A percentile compares a stretch with the other conserved stretches of the same genome.
Evolutionary conservation across 805 yeast species (phyloP).

Genomic region (Hanseniaspora hatyaiensis): DNA sequence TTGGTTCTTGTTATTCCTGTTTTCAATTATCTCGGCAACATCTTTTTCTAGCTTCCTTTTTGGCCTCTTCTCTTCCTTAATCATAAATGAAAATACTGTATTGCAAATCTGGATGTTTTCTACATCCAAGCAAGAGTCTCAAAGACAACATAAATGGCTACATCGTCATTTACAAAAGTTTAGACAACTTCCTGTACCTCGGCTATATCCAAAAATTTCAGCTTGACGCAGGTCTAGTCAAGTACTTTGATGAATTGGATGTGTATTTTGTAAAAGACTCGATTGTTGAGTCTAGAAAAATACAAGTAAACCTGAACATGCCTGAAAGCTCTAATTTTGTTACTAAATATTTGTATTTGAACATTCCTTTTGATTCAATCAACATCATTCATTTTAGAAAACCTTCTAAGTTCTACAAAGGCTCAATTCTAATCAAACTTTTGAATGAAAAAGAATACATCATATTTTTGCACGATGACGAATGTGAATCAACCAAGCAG

Average conservation of each 20-base stretch:
- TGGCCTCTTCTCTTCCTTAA: too few relatives aligned
- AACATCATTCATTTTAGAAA: conserved; percentile 74
- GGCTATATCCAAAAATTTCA: background rate
- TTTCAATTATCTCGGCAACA: too few relatives aligned
- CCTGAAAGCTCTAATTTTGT: background rate
- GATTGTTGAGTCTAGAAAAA: background rate
- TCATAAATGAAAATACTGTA: conserved; percentile 23
- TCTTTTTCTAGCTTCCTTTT: too few relatives aligned
- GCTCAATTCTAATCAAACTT: conserved; percentile 68
- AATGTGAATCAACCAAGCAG: conserved; percentile 58
- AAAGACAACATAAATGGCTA: conserved; percentile 74
- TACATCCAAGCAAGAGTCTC: conserved; percentile 68
- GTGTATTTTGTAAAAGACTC: background rate
- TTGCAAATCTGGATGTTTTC: conserved; percentile 59
- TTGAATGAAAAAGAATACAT: conserved; percentile 64
- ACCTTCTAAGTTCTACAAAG: conserved; percentile 82
- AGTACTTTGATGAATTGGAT: background rate
- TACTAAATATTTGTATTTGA: background rate
- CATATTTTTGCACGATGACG: conserved; percentile 85
- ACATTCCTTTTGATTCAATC: conserved; percentile 25
- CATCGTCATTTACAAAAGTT: conserved; percentile 37
- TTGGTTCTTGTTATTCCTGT: too few relatives aligned
- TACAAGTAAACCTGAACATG: background rate
- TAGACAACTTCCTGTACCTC: background rate
- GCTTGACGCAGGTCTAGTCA: background rate